A percentile compares a stretch with the other conserved stretches of the same genome.
Conservation (phyloP, 1,139 yeast species). For the Scheffersomyces segobiensis region DNA sequence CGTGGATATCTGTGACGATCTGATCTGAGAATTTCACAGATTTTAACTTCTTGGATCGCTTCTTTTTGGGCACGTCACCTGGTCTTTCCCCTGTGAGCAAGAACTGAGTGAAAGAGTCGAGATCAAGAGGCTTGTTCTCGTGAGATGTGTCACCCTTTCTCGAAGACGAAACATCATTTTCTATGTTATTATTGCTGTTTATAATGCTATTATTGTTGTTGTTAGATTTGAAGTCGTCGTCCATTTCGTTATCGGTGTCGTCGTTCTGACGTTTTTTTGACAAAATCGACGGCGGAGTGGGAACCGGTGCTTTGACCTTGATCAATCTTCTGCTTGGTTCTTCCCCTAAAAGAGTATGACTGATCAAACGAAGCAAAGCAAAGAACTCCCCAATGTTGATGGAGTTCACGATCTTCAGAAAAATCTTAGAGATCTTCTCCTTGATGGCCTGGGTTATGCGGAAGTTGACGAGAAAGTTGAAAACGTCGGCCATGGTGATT, state of each 20-base stretch:
- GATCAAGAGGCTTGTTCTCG: constrained; percentile 46
- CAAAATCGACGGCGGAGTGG: constrained; percentile 68
- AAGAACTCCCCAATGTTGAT: constrained; percentile 75
- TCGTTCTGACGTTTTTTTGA: constrained; percentile 53
- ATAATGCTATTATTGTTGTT: constrained; percentile 16
- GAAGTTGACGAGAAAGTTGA: constrained; percentile 62
- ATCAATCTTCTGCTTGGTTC: constrained; percentile 55
- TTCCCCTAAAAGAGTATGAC: constrained; percentile 53
- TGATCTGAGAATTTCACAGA: constrained; percentile 74
- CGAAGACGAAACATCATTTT: neutral
- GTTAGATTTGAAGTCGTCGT: constrained; percentile 27
- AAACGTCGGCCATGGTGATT: constrained; percentile 62
- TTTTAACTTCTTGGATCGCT: constrained; percentile 44
- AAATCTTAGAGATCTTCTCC: constrained; percentile 49
- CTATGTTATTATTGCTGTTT: neutral
- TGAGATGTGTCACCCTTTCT: neutral
- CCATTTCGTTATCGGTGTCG: constrained; percentile 33
- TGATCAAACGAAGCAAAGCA: constrained; percentile 64
- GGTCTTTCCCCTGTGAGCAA: constrained; percentile 73
- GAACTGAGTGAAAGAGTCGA: constrained; percentile 74
- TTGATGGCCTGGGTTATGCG: constrained; percentile 45
- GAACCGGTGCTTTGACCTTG: constrained; percentile 54
- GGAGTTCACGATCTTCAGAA: constrained; percentile 48
- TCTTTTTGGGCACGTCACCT: constrained; percentile 33
- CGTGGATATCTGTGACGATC: constrained; percentile 47